These are phyloP conservation scores for Sarcodon aspratus DNA, from an alignment of 768 basidiomycete genomes.

Conservation along the genomic window DNA sequence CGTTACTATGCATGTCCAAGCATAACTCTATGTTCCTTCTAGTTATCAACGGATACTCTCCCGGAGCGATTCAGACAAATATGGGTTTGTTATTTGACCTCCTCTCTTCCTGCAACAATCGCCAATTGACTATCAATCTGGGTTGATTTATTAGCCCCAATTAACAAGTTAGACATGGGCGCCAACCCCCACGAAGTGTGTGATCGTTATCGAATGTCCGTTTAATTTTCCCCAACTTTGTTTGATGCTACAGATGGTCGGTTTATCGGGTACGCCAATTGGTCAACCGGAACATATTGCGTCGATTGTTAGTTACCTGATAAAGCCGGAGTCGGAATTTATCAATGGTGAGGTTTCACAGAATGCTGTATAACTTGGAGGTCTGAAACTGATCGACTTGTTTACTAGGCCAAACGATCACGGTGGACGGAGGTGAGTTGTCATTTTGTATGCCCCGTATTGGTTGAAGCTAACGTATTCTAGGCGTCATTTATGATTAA, in stretches of 20 bases:
- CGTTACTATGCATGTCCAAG: no score
- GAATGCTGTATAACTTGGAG: not conserved
- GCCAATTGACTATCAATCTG: no score
- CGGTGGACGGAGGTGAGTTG: not conserved
- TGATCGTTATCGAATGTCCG: not conserved
- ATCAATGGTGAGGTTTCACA: conserved; percentile 7
- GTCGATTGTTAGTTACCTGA: conserved; percentile 11
- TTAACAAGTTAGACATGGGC: not conserved
- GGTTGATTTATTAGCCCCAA: not conserved
- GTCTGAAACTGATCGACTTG: not conserved
- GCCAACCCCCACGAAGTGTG: not conserved
- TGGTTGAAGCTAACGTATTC: not conserved
- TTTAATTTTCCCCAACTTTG: not conserved
- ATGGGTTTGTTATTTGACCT: conserved; percentile 22
- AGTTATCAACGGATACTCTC: conserved; percentile 14
- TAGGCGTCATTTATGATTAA: not conserved
- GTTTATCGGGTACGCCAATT: conserved; percentile 1
- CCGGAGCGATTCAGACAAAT: conserved; percentile 12
- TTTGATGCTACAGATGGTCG: conserved; percentile 10
- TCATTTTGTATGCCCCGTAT: not conserved
- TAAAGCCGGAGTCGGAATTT: conserved; percentile 10
- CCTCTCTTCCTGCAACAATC: conserved; percentile 20
- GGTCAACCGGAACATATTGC: conserved; percentile 9
- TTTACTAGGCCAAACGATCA: not conserved
- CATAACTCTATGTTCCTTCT: no score